Base-by-base conservation (phyloP, 176 grass and related monocot species). In the Oryza nivara region DNA sequence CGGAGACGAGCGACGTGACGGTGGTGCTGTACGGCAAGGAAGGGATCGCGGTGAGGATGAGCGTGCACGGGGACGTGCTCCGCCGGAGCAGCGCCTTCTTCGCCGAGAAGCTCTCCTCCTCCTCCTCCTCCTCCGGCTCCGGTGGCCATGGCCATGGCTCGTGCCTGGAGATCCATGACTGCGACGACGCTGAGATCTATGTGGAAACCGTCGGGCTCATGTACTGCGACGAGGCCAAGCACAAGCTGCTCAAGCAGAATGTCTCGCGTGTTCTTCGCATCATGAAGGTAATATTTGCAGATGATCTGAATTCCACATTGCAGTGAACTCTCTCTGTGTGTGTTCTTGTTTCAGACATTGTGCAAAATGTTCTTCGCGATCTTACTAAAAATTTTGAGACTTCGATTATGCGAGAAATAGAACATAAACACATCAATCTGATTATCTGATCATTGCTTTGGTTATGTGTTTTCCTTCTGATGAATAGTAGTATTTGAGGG, bases 1-100 rank as follows among this genome's bases (percentile, higher is more conserved):
- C 85, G 2, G 91, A 95, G 72, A 93, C 91, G 14, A 98, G 92
- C 11, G 89, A 98, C 52, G 77, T 98, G 51, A 95, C 90, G 20
- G 83, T 98, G 49, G 64, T 93, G 73, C 82, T 98, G 58, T 81
- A 84, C 63, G 95, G 91, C 5, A 95, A 93, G 70, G 90, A 94
- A 76, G 88, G 92, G 32, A 83, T 94, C 83, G 75, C 82, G 11
- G 92, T 98, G 26, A 93, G 83, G 43, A 93, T 98, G 83, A 92
- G 68, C 67, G 95, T 89, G 65, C 95, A 98, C 73, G 83, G 76
- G 40, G 85, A 86, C 7, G 84, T 95, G 20, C 92, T 98, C 71
- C n/a, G 61, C 6, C 67, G 78, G 23, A 91, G 92, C 51, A 93
- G 95, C 83, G 70, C 4, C 34, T 98, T 94, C 67, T 98, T 98